A percentile compares a stretch with the other conserved stretches of the same genome.
Conservation (phyloP, 2,329 filamentous ascomycete genomes). For the Calonectria crousiana region DNA sequence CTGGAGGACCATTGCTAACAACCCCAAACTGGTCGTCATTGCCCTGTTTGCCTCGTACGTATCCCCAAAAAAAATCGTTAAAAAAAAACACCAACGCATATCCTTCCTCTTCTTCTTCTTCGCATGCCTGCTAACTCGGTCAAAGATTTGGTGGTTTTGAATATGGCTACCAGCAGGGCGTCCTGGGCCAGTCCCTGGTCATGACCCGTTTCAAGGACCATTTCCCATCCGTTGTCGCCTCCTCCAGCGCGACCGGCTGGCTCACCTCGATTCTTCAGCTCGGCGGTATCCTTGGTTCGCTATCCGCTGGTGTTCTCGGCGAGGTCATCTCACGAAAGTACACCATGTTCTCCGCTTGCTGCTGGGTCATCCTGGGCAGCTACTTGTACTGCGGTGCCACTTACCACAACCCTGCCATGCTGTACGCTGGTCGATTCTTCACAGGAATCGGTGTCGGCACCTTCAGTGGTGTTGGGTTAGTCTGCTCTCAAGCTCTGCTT, state of each 20-base stretch:
- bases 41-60: slow-evolving; percentile 43
- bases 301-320: slow-evolving; percentile 60
- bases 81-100: too few species aligned
- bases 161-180: slow-evolving; percentile 58
- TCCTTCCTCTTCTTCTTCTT: neutral
- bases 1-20: slow-evolving; percentile 39
- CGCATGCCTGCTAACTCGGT: neutral
- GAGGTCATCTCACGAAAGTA: slow-evolving; percentile 64
- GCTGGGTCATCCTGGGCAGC: slow-evolving; percentile 59
- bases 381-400: slow-evolving; percentile 60
- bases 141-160: slow-evolving; percentile 41
- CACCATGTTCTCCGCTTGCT: slow-evolving; percentile 63
- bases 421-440: slow-evolving; percentile 63
- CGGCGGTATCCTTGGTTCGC: slow-evolving; percentile 61
- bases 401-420: slow-evolving; percentile 51
- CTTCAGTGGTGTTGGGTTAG: slow-evolving; percentile 54
- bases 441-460: slow-evolving; percentile 63
- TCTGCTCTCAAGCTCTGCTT: neutral
- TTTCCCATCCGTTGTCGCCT: slow-evolving; percentile 61
- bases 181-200: slow-evolving; percentile 65
- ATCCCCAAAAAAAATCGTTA: too few species aligned
- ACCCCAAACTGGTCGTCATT: slow-evolving; percentile 40
- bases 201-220: slow-evolving; percentile 63
- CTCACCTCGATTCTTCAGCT: slow-evolving; percentile 64
- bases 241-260: slow-evolving; percentile 62